Evolutionary conservation across 2,329 filamentous ascomycete species (phyloP).

Genomic region (Sporothrix phasma): DNA sequence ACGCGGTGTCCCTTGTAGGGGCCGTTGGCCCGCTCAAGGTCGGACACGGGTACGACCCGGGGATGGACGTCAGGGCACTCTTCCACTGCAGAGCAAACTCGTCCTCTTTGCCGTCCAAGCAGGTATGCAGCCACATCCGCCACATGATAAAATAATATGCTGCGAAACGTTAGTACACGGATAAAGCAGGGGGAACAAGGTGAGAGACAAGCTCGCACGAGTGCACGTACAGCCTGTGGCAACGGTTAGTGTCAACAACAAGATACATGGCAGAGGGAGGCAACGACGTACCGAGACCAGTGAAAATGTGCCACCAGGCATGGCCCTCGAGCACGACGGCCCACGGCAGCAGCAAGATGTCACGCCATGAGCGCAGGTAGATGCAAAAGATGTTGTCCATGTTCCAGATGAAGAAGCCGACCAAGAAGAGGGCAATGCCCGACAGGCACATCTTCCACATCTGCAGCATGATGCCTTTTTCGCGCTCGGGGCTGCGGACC

Average conservation of each 20-base stretch:
- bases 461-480: conserved; percentile 38
- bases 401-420: conserved; percentile 68
- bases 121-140: conserved; percentile 73
- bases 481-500: conserved; percentile 39
- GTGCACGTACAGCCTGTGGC: conserved; percentile 13
- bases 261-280: neutral
- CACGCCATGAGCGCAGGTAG: conserved; percentile 54
- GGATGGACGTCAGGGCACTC: conserved; percentile 43
- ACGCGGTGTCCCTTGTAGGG: conserved; percentile 21
- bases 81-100: conserved; percentile 65
- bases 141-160: conserved; percentile 79
- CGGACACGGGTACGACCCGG: conserved; percentile 33
- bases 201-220: too few relatives aligned
- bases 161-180: conserved; percentile 4
- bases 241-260: neutral
- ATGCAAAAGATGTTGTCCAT: conserved; percentile 70
- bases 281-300: conserved; percentile 50
- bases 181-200: neutral
- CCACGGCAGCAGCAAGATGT: conserved; percentile 66
- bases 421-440: conserved; percentile 61
- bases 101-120: conserved; percentile 61
- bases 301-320: conserved; percentile 65
- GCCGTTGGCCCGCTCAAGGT: conserved; percentile 14
- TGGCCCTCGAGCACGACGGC: conserved; percentile 56
- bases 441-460: conserved; percentile 68